These are phyloP conservation scores for Letharia lupina DNA, from an alignment of 495 filamentous ascomycete genomes.

Conservation along the genomic window DNA sequence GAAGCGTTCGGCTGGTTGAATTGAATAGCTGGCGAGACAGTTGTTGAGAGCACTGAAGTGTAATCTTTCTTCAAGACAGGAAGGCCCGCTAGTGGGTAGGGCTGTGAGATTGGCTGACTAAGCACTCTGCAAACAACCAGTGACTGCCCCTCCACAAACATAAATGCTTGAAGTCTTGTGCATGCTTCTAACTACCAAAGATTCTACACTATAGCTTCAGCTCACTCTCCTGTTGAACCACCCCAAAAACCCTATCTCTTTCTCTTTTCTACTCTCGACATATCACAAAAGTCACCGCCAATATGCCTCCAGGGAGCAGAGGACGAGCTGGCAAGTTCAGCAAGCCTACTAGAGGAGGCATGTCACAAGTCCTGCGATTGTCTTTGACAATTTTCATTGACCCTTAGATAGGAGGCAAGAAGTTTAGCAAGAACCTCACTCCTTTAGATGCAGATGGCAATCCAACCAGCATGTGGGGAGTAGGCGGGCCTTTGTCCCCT, in stretches of 20 bases:
- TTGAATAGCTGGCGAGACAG: background rate
- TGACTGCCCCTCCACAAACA: background rate
- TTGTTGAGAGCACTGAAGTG: constrained; percentile 5
- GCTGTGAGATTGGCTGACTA: constrained; percentile 12
- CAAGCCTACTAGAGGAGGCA: constrained; percentile 89
- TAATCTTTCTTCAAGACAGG: constrained; percentile 1
- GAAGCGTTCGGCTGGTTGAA: background rate
- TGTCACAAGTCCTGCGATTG: constrained; percentile 23
- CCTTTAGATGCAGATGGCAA: constrained; percentile 82
- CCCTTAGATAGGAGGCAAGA: constrained; percentile 66
- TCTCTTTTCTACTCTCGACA: background rate
- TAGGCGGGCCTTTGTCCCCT: constrained; percentile 33
- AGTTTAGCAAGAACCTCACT: constrained; percentile 82
- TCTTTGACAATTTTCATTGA: constrained; percentile 16
- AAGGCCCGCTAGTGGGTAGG: constrained; percentile 10
- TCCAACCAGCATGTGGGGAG: constrained; percentile 65
- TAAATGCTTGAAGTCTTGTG: background rate
- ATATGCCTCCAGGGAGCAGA: constrained; percentile 58
- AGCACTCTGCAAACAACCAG: background rate
- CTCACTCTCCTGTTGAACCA: background rate
- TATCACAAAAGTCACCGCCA: background rate
- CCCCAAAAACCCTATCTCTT: background rate
- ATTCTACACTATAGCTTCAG: background rate
- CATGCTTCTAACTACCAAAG: background rate
- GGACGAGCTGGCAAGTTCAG: constrained; percentile 88